Evolutionary conservation across 345 rosid genomes (phyloP), one percentile per base, ranked within the genome.

Genomic region (Lepidium didymum): DNA sequence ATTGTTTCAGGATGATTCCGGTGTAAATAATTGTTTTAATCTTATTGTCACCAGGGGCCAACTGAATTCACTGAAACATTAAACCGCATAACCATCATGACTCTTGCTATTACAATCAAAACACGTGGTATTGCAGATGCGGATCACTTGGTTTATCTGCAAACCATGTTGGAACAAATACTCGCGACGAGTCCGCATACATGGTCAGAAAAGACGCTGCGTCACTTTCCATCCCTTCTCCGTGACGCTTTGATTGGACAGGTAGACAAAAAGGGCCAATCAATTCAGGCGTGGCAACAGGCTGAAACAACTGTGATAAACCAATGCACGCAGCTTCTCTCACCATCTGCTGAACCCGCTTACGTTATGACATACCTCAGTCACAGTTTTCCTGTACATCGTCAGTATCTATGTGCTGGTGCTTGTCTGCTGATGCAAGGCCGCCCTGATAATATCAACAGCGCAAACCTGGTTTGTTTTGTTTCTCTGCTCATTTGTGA

Each of bases 81-180:
- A 78, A 94, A 94, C 69, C 88, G 99, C 61, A 71, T 87, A 72
- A 91, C 92, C 15, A 68, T 94, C 70, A 82, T 91, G 58, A 91
- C 92, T 72, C 97, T 94, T 60, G 96, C 97, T 68, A 89, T 94
- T 79, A 81, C 91, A 36, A 86, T 91, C 62, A 94, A 91, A 81
- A 94, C 99, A 46, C 93, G 99, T 31, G 99, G 99, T 71, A 89
- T 91, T 67, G 88, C 99, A 5, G 97, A 94, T 80, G 95, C 99
- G 75, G 99, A 94, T 75, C 97, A 94, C 76, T 46, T 94, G 71
- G 86, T 81, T 59, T 91, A 83, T 79, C 85, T 94, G 73, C 99
- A 84, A 78, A 84, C 85, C 35, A 89, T 91, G 97, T 73, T 91
- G 61, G 99, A 94, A 54, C 97, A 91, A 62, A 81, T 94, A 76